Evolutionary conservation across 139 green algal genomes (phyloP), one percentile per base, ranked within the genome.

Genomic region (Ostreobium quekettii): DNA sequence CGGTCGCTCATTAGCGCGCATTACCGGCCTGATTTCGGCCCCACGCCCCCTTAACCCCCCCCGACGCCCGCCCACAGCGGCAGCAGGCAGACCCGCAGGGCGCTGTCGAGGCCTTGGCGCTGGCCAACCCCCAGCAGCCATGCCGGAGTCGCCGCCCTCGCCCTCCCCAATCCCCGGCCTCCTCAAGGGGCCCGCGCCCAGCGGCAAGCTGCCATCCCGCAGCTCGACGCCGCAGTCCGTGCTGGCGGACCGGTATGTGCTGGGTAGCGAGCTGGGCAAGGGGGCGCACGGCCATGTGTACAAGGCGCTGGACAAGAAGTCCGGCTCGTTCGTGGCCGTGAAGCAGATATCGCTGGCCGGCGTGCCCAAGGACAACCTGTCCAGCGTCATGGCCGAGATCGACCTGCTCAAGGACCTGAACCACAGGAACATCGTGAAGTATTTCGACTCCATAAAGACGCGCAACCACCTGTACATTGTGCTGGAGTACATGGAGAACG

Each of bases 351-450:
- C 80, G 0, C 79, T 96, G 6, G 66, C 74, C 30, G 87, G 84
- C 35, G 83, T 91, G 8, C 72, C 67, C 3, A 62, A 76, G 26
- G 83, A 88, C n/a, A 83, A 86, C 58, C 74, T 88, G 36, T 58
- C 82, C 47, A 72, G 78, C 63, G 82, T 95, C 22, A 86, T 91
- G 79, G 81, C 79, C 3, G 90, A 96, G 70, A 93, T 96, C 36
- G 87, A 95, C 48, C 79, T 96, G 64, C 80, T 97, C 3, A 89
- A 94, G 71, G 90, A 83, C 1, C 82, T 98, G 22, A 92, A 93
- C 48, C 93, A 98, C 76, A 81, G 82, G 31, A 97, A 98, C 78
- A 96, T 98, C 31, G 93, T 98, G 60, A 91, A 97, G 75, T 98
- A 97, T 67, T 73, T 95, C 2, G 93, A 90, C 29, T 95, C 84